Evolutionary conservation across 805 yeast genomes (phyloP), one percentile per base, ranked within the genome.

Genomic region (Saccharomycopsis sp.): DNA sequence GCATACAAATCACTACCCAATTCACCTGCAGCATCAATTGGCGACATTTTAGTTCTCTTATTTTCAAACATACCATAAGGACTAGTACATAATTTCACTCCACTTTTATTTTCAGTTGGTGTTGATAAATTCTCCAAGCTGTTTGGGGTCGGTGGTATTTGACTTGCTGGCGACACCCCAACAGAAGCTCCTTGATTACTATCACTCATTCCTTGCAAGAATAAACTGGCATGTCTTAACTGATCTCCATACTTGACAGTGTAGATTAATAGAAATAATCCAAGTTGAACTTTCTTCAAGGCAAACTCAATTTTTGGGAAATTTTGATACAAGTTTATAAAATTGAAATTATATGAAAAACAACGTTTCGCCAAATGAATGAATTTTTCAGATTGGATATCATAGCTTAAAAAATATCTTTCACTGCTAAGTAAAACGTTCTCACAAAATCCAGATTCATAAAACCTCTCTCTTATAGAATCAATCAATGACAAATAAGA

Each of bases 271-370:
- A 48, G 27, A 21, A 37, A 38, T 6, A 49, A 19, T 6, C 52
- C 52, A 14, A 49, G 24, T 26, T 49, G 52, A 16, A 46, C 34
- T 32, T 49, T 49, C 20, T 22, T 35, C 9, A 49, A 20, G 8
- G 36, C 52, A 43, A 40, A 40, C 4, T 49, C 44, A 9, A 49
- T 21, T 24, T 40, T 39, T 17, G 31, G 17, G 22, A 46, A 49
- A n/a, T 43, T 35, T 14, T 23, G 33, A 34, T 40, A 49, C 27
- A 49, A 35, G 26, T 36, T 43, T 13, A 43, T 43, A 22, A 49
- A 31, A 13, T n/a, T 29, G 21, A 49, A 42, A 24, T 49, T 42
- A 31, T 36, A 49, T 2, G 48, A 43, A 27, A 43, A 44, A 24
- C 50, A 45, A 5, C 32, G 16, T 24, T 46, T 45, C 5, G 52